Evolutionary conservation across 2,329 filamentous ascomycete species (phyloP).

Genomic region (Xylaria sp.): DNA sequence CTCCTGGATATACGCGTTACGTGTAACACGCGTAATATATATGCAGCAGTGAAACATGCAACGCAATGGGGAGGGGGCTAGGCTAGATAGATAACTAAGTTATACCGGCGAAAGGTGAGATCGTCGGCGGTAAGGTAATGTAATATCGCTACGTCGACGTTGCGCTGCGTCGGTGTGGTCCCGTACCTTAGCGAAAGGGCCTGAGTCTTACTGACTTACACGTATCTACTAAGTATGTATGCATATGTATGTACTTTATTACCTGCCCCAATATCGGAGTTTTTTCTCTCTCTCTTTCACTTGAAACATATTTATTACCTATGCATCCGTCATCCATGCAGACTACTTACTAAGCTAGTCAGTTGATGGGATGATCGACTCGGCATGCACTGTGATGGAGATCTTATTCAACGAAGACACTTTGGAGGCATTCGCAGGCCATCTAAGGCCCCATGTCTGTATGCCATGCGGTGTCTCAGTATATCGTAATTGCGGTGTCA

Average conservation of each 20-base stretch:
- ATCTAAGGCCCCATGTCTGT: background rate
- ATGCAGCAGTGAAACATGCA: background rate
- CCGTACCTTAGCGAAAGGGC: slow-evolving; percentile 8
- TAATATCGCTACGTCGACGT: no score
- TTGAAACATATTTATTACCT: background rate
- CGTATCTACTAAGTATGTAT: no score
- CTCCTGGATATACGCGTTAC: background rate
- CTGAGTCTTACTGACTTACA: background rate
- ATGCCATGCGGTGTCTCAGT: background rate
- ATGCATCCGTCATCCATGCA: slow-evolving; percentile 1
- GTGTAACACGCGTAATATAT: background rate
- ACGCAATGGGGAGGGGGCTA: no score
- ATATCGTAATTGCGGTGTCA: background rate
- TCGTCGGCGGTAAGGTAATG: no score
- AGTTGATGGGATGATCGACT: background rate
- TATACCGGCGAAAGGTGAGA: no score
- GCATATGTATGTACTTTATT: no score
- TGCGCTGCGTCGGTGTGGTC: slow-evolving; percentile 5
- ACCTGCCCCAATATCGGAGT: background rate
- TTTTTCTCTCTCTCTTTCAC: background rate
- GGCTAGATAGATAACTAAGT: no score
- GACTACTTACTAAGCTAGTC: background rate
- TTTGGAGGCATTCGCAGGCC: background rate
- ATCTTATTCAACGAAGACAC: background rate
- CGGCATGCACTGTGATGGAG: background rate